Evolutionary conservation across 2,329 filamentous ascomycete genomes (phyloP), one percentile per base, ranked within the genome.

Genomic region (Knufia petricola): DNA sequence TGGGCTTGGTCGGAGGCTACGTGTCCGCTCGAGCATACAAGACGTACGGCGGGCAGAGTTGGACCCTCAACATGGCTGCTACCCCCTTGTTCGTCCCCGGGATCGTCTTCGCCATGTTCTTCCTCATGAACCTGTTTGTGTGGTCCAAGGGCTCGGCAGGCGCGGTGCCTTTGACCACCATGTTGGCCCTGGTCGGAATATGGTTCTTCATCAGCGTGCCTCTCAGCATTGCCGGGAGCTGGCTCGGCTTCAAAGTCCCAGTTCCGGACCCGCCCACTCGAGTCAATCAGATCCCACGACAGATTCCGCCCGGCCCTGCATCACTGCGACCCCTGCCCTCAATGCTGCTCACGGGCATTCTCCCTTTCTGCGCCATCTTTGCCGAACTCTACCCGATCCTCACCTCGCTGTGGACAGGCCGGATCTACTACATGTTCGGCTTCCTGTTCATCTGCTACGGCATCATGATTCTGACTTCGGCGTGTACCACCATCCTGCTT

Each of bases 401-500:
- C 87, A 94, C 84, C 69, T 94, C 87, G 21, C 90, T 98, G 64
- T 98, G 92, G 92, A 95, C 94, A 69, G 90, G 84, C 72, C 87
- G 92, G 69, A 92, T 98, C 57, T 98, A 98, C 75, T 98, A 98
- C 77, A 98, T 98, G 92, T 98, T 98, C 61, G 92, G 92, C 19
- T 98, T 98, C 76, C 73, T 98, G 30, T 98, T 98, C 75, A 77
- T 98, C 49, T 95, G 89, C 75, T 98, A 95, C 63, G 89, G 86
- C 9, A 78, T 98, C 43, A 95, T 98, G 88, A 87, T 96, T 59
- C 85, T 95, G 59, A 96, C 92, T 1, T 88, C 85, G 51, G 90
- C 90, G 0, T 84, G 89, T 1, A 90, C 94, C 34, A 96, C 92
- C 1, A 82, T 96, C 7, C 73, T 98, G 15, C 83, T 96, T 76